Evolutionary conservation across 768 basidiomycete species (phyloP).

Genomic region (Fistulinella prunicolor): DNA sequence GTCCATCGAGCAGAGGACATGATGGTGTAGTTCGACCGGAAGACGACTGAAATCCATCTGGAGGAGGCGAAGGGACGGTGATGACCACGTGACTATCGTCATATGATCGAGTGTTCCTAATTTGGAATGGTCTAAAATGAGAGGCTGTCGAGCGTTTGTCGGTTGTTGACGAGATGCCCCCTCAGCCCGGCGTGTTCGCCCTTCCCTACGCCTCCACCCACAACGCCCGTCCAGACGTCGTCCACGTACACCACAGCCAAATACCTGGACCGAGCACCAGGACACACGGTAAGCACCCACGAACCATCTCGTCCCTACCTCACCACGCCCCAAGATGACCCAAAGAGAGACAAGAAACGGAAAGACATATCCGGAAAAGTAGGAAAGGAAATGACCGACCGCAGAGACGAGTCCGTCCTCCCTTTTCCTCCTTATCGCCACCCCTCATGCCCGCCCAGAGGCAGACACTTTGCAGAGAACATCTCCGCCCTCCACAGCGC

Average conservation of each 20-base stretch:
- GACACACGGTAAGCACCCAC: constrained; percentile 37
- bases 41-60: background rate
- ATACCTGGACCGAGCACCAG: constrained; percentile 44
- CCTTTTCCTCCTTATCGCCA: constrained; percentile 2
- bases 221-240: constrained; percentile 37
- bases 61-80: no score
- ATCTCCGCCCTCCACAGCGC: constrained; percentile 58
- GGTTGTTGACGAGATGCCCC: constrained; percentile 50
- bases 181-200: constrained; percentile 67
- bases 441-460: constrained; percentile 38
- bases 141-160: no score
- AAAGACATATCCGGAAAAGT: constrained; percentile 69
- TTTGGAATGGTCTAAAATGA: no score
- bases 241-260: constrained; percentile 39
- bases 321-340: constrained; percentile 37
- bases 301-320: constrained; percentile 14
- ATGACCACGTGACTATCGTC: constrained; percentile 20
- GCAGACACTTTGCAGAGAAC: constrained; percentile 59
- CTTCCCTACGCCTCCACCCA: constrained; percentile 52
- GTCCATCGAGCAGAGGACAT: background rate
- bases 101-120: constrained; percentile 25
- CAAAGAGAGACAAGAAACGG: constrained; percentile 62
- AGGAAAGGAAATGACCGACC: constrained; percentile 70
- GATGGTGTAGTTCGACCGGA: constrained; percentile 8
- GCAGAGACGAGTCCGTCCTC: constrained; percentile 68